Percentiles rank a stretch among this genome's conserved stretches.
phyloP scores from a whole-genome alignment of 371 early-diverging fungal species.

The Funneliformis caledonium region DNA sequence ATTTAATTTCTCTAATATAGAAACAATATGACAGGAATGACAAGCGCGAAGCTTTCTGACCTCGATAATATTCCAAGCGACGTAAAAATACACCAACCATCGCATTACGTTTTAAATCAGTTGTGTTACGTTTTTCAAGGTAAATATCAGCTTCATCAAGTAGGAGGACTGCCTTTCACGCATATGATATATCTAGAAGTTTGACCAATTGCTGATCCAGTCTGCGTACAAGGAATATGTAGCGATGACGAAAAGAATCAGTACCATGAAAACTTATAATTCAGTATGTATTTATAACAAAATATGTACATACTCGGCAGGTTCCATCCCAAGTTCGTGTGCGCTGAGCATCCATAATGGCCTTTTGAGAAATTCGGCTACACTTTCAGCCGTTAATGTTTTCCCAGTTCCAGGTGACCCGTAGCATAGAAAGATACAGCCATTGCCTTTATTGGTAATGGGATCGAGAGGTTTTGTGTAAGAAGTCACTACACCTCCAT shows the following conservation, averaged over 20 bases:
- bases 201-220: conserved; percentile 41
- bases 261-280: no score
- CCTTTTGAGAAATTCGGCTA: conserved; percentile 69
- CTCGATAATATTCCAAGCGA: conserved; percentile 56
- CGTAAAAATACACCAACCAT: conserved; percentile 61
- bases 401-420: conserved; percentile 96
- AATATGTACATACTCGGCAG: conserved; percentile 51
- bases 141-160: conserved; percentile 52
- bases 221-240: background rate
- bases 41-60: background rate
- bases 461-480: background rate
- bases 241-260: no score
- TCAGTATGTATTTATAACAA: no score
- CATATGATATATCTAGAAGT: conserved; percentile 53
- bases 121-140: background rate
- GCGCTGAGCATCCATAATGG: conserved; percentile 59
- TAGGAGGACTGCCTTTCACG: conserved; percentile 56
- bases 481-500: background rate
- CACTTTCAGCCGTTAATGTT: conserved; percentile 86
- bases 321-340: conserved; percentile 58
- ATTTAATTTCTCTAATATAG: background rate
- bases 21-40: background rate
- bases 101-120: conserved; percentile 50
- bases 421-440: conserved; percentile 58
- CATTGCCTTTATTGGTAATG: background rate